Evolutionary conservation across 2,329 filamentous ascomycete species (phyloP), one percentile per base, ranked within the genome.

Genomic region (Pseudocercospora pini-densiflorae): DNA sequence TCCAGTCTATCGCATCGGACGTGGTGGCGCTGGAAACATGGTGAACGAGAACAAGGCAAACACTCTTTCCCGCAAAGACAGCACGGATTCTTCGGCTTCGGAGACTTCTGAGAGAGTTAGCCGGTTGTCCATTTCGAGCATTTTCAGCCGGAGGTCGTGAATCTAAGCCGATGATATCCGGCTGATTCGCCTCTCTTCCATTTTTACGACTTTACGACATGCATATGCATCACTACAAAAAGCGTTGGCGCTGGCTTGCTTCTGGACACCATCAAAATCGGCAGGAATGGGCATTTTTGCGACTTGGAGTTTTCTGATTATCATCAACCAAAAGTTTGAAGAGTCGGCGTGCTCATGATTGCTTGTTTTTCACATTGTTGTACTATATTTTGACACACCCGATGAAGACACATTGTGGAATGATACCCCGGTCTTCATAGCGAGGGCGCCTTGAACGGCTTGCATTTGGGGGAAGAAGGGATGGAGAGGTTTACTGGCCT

Each of bases 1-100:
- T 2, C 88, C 88, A 19, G 84, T 89, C 68, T 89, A 88, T 81
- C 86, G 88, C 76, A 85, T 89, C 69, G 88, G 88, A 51, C 83
- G 88, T 53, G 88, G 87, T 21, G 88, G 88, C 47, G 85, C 84
- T 12, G 88, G 86, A 59, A 90, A 90, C 77, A 70, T 72, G 49
- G 75, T 83, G 65, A 66, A 75, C 85, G 66, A 70, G 16, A 21
- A 55, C 24, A 40, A 53, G 24, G 45, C 61, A 5, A 45, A 54
- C 6, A 31, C 36, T 3, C 57, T 57, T 9, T 57, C 59, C 27
- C 65, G 66, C 36, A 67, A 68, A 55, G 62, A 67, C 51, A 68
- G 65, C 23, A 63, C 65, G 57, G 61, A 63, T 55, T 71, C 69
- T 24, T 59, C 63, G 27, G 66, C 64, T 31, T 69, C 66, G 29